Conservation (phyloP, 169 alveolate genomes). For the Theileria annulata region DNA sequence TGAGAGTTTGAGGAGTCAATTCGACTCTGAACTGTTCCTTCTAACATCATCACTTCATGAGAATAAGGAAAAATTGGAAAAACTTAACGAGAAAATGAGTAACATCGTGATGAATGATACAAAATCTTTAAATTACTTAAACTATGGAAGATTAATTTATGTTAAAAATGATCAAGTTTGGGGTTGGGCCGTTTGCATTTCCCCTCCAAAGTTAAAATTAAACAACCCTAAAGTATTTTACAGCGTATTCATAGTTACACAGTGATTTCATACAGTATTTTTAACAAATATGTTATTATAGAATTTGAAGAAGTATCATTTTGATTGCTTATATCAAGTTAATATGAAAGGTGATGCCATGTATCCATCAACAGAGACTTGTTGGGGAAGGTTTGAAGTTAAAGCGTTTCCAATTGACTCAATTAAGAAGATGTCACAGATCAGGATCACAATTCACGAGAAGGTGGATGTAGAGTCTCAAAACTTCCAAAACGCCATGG, state of each 20-base stretch:
- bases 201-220: conserved; percentile 47
- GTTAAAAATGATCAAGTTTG: conserved; percentile 45
- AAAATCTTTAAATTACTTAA: conserved; percentile 30
- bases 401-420: conserved; percentile 54
- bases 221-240: conserved; percentile 13
- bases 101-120: conserved; percentile 64
- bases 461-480: conserved; percentile 34
- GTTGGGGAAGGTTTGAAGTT: conserved; percentile 30
- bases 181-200: conserved; percentile 66
- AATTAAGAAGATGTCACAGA: conserved; percentile 55
- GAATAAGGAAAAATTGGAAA: conserved; percentile 23
- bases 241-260: not conserved
- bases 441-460: conserved; percentile 38
- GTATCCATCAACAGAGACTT: conserved; percentile 18
- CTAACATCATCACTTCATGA: conserved; percentile 19
- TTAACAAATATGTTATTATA: not conserved
- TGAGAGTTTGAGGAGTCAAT: conserved; percentile 59
- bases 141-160: conserved; percentile 55
- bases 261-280: too few relatives aligned
- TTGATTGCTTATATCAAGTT: not conserved
- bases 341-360: conserved; percentile 4
- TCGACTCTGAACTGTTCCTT: conserved; percentile 43
- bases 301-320: not conserved
- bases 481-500: conserved; percentile 37
- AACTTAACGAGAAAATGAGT: conserved; percentile 69